phyloP scores from a whole-genome alignment of 768 basidiomycete genomes.

The Tricholoma sp. region DNA sequence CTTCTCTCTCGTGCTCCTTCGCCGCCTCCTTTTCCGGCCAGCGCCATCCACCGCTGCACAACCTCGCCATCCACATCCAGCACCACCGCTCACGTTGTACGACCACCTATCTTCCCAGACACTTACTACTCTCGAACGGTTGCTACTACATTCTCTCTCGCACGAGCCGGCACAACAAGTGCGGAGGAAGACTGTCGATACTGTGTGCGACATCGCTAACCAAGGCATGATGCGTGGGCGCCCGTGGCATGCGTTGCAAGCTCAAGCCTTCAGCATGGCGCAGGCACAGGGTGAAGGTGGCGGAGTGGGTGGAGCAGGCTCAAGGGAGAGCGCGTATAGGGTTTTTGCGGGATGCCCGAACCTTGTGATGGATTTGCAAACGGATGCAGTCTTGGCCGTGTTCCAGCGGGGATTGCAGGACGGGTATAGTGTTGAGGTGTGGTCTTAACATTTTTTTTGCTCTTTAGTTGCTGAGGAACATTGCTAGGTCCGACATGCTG shows the following conservation, averaged over 20 bases:
- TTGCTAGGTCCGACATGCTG: constrained; percentile 63
- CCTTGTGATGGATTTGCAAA: constrained; percentile 71
- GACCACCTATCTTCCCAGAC: constrained; percentile 70
- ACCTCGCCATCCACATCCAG: constrained; percentile 13
- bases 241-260: constrained; percentile 80
- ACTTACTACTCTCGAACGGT: constrained; percentile 62
- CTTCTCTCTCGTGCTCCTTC: constrained; percentile 61
- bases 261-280: constrained; percentile 64
- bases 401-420: constrained; percentile 70
- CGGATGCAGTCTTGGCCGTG: constrained; percentile 61
- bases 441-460: constrained; percentile 3
- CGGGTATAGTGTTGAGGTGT: constrained; percentile 54
- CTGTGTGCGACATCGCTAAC: constrained; percentile 71
- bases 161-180: constrained; percentile 58
- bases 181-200: constrained; percentile 68
- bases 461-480: background rate
- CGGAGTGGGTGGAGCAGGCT: constrained; percentile 17
- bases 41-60: constrained; percentile 25
- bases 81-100: constrained; percentile 57
- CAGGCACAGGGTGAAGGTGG: constrained; percentile 23
- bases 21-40: constrained; percentile 71
- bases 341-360: constrained; percentile 74
- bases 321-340: constrained; percentile 61
- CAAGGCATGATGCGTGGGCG: constrained; percentile 70
- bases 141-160: constrained; percentile 64